Conservation (phyloP, 177 flowering plant species). For the Telopea speciosissima region DNA sequence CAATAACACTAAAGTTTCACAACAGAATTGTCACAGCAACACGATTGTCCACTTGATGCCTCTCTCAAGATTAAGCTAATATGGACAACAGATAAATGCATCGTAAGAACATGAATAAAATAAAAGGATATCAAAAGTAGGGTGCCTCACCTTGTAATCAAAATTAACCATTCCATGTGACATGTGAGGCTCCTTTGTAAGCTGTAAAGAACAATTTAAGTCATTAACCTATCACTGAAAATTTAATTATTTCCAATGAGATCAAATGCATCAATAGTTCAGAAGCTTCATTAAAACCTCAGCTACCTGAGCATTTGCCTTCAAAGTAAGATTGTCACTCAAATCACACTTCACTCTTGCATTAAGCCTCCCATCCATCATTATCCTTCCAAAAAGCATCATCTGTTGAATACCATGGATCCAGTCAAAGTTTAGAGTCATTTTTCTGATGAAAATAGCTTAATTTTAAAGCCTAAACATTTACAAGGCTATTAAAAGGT, state of each 20-base stretch:
- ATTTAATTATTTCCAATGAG: not conserved
- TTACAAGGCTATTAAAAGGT: not conserved
- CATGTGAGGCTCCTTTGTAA: conserved; percentile 80
- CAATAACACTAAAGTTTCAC: too few relatives aligned
- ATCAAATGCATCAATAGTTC: not conserved
- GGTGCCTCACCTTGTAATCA: conserved; percentile 68
- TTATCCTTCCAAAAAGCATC: conserved; percentile 81
- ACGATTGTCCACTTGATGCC: not conserved
- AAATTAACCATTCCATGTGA: conserved; percentile 80
- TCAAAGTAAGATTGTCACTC: conserved; percentile 60
- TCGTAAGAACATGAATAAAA: not conserved
- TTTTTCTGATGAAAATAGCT: not conserved
- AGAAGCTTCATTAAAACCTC: conserved; percentile 1
- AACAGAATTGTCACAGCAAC: not conserved
- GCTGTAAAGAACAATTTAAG: conserved; percentile 32
- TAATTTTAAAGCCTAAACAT: not conserved
- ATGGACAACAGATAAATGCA: not conserved
- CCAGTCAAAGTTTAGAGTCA: not conserved
- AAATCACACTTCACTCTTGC: conserved; percentile 74
- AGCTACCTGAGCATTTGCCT: conserved; percentile 74
- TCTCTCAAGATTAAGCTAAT: not conserved
- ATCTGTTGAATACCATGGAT: conserved; percentile 29
- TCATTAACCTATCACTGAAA: not conserved
- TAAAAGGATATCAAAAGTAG: not conserved
- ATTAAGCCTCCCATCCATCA: conserved; percentile 78